Evolutionary conservation across 495 filamentous ascomycete genomes (phyloP).

Genomic region (Tuber aestivum): DNA sequence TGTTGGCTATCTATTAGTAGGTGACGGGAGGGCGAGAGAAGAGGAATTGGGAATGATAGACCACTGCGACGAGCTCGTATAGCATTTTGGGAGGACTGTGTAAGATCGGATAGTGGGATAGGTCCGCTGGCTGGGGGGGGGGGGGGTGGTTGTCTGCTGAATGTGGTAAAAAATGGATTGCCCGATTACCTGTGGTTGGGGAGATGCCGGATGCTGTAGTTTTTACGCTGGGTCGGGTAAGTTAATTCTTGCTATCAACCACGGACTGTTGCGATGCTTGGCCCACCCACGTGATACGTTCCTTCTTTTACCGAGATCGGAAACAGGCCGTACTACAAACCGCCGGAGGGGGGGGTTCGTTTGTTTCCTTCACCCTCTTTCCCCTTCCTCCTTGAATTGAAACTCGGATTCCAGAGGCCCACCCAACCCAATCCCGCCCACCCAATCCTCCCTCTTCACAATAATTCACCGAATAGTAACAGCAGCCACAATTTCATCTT

Average conservation of each 20-base stretch:
- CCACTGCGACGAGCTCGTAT: conserved; percentile 95
- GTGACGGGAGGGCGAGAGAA: not conserved
- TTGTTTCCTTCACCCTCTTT: not conserved
- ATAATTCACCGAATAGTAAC: not conserved
- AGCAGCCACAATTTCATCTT: not conserved
- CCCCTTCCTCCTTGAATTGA: not conserved
- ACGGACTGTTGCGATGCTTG: not conserved
- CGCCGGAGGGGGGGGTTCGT: not conserved
- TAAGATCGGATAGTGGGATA: not conserved
- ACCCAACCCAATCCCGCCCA: not conserved
- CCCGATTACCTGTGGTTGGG: not conserved
- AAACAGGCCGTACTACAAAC: not conserved
- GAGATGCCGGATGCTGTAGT: not conserved
- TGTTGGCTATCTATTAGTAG: conserved; percentile 13
- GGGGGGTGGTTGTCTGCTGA: not conserved
- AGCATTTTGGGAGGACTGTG: conserved; percentile 57
- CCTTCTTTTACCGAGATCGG: not conserved
- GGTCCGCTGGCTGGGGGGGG: not conserved
- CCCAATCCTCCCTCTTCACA: not conserved
- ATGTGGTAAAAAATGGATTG: not conserved
- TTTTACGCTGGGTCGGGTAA: not conserved
- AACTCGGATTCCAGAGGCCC: not conserved
- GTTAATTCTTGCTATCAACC: not conserved
- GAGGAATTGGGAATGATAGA: conserved; percentile 48
- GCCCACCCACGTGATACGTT: not conserved